These are phyloP conservation scores for Triticum aestivum DNA, from an alignment of 176 grass and related monocot genomes.

Conservation along the genomic window IWGSC_CS_RefSeq_v2.1 NC_057810.1:685296819-685297318, in stretches of 20 bases:
- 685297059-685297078: not conserved
- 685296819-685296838: too few species aligned
- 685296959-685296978: too few species aligned
- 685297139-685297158: not conserved
- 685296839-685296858: too few species aligned
- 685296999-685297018: not conserved
- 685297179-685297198: too few species aligned
- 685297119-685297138: not conserved
- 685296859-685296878: not conserved
- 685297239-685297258: not conserved
- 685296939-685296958: too few species aligned
- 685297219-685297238: too few species aligned
- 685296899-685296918: too few species aligned
- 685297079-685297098: not conserved
- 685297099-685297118: not conserved
- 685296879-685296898: not conserved
- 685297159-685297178: not conserved
- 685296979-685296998: too few species aligned
- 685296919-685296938: too few species aligned
- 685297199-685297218: too few species aligned
- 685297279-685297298: conserved; percentile 18
- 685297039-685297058: not conserved
- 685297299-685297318: conserved; percentile 8
- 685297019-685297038: not conserved
- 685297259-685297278: not conserved